Evolutionary conservation across 1,139 yeast genomes (phyloP), one percentile per base, ranked within the genome.

Genomic region (Lodderomyces margitis): DNA sequence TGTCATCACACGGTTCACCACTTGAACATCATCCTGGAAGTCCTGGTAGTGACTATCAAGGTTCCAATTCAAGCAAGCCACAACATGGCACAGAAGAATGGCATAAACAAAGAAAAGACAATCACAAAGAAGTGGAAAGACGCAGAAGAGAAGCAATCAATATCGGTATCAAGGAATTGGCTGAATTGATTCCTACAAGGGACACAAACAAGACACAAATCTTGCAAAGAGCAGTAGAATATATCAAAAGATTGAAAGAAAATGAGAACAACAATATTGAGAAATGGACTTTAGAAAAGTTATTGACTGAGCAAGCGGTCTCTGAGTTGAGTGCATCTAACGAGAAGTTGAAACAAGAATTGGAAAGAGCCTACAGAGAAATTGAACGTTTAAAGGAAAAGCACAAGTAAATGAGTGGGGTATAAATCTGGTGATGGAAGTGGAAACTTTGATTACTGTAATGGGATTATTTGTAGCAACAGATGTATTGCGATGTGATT

Each of bases 61-160:
- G 16, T 17, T n/a, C n/a, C n/a, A 24, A 24, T 17, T 9, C 35
- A 50, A 25, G 6, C 39, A 73, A 71, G 61, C 82, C 73, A 54
- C 70, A 56, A 55, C 86, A 81, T 42, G 88, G 88, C 9, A 68
- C 87, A 16, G 94, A 85, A 23, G 96, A 87, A 62, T 89, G 96
- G 95, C 91, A 85, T 59, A 78, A 78, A 52, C 78, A 80, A 59
- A 80, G 97, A 54, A 83, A 87, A 55, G 87, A 87, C 54, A 91
- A 88, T 62, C 99, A 92, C 69, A 92, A 92, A 65, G 98, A 94
- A 66, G 98, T 92, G 23, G 99, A 92, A 68, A 79, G 97, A 58
- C 81, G 98, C 56, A 83, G 99, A 59, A 81, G 99, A 56, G 97
- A 92, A 59, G 81, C 85, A 39, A 92, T 92, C 59, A 92, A 91